phyloP scores from a whole-genome alignment of 352 stramenopile genomes.

The Phytophthora meadii region DNA sequence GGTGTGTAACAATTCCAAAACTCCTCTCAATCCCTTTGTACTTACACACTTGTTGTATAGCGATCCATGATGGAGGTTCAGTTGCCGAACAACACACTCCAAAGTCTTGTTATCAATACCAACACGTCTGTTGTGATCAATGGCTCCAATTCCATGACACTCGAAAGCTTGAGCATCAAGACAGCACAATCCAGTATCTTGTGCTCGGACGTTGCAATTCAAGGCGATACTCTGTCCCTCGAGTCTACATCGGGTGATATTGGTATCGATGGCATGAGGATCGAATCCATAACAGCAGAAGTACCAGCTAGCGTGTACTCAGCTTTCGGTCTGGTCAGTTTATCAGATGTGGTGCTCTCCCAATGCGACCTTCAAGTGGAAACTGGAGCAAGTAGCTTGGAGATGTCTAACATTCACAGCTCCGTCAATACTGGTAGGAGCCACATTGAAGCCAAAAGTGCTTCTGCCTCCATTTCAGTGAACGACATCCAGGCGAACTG shows the following conservation, averaged over 20 bases:
- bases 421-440: slow-evolving; percentile 58
- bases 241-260: slow-evolving; percentile 61
- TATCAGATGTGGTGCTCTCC: slow-evolving; percentile 53
- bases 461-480: slow-evolving; percentile 55
- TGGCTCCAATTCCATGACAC: slow-evolving; percentile 25
- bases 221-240: slow-evolving; percentile 41
- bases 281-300: slow-evolving; percentile 46
- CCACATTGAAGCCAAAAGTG: slow-evolving; percentile 51
- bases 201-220: slow-evolving; percentile 47
- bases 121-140: slow-evolving; percentile 68
- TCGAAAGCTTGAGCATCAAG: slow-evolving; percentile 43
- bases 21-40: not conserved
- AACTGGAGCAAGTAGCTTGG: slow-evolving; percentile 58
- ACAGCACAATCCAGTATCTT: slow-evolving; percentile 64
- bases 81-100: slow-evolving; percentile 35
- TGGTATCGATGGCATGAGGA: slow-evolving; percentile 42
- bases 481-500: slow-evolving; percentile 60
- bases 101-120: slow-evolving; percentile 46
- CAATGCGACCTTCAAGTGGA: slow-evolving; percentile 62
- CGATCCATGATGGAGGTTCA: slow-evolving; percentile 50
- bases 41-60: slow-evolving; percentile 23
- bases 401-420: slow-evolving; percentile 48
- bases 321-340: slow-evolving; percentile 49
- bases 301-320: slow-evolving; percentile 47
- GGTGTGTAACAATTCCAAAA: slow-evolving; percentile 25